Conservation (phyloP, 208 protist species). For the Giardia muris region DNA sequence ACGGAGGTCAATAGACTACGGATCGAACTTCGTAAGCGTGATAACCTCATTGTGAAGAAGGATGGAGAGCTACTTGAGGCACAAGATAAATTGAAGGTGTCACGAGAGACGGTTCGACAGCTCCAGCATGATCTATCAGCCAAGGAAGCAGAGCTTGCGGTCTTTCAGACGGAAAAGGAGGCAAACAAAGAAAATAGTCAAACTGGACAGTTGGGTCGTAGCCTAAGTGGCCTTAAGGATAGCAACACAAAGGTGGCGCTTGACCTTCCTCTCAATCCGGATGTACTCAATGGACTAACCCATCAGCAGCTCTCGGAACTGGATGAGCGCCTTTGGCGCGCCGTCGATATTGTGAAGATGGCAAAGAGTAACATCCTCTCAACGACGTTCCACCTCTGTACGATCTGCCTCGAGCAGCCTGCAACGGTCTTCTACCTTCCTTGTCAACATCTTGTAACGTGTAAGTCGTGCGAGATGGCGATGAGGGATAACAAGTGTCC, state of each 20-base stretch:
- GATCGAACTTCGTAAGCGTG: background rate
- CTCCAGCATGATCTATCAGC: background rate
- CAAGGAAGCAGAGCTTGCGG: background rate
- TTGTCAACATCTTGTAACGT: background rate
- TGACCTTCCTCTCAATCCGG: too few species aligned
- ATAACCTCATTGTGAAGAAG: background rate
- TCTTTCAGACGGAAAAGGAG: background rate
- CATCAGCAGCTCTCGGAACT: too few species aligned
- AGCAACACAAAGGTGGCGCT: too few species aligned
- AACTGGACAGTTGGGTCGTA: background rate
- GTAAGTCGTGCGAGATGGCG: background rate
- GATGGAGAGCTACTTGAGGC: too few species aligned
- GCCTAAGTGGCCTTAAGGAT: background rate
- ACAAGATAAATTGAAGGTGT: too few species aligned
- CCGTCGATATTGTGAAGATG: background rate
- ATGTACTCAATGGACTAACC: too few species aligned
- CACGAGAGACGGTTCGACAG: too few species aligned
- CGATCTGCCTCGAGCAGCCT: background rate
- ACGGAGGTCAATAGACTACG: background rate
- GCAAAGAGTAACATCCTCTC: background rate
- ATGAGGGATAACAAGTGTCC: background rate
- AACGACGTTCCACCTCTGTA: background rate
- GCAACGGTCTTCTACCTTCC: conserved; percentile 3
- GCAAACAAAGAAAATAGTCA: background rate
- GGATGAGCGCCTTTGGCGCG: too few species aligned